Evolutionary conservation across 305 asterid genomes (phyloP).

Genomic region (Monarda citriodora): DNA sequence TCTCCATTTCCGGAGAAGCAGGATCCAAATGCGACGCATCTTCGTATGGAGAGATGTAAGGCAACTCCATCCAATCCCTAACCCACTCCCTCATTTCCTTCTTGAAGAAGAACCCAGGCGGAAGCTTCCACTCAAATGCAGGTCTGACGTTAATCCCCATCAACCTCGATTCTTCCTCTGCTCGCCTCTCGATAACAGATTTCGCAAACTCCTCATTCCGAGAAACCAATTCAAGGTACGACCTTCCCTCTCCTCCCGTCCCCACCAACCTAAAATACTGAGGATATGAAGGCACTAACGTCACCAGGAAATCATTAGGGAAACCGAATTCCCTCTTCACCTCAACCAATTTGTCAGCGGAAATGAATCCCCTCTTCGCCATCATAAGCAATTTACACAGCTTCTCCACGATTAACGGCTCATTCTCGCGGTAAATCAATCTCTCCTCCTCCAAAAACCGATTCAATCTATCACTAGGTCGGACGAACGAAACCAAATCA

Average conservation of each 20-base stretch:
- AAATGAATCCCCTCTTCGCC: slow-evolving; percentile 64
- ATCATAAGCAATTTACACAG: slow-evolving; percentile 89
- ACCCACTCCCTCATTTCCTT: slow-evolving; percentile 98
- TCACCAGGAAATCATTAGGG: slow-evolving; percentile 76
- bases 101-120: slow-evolving; percentile 68
- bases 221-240: slow-evolving; percentile 67
- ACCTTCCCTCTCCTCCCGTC: slow-evolving; percentile 78
- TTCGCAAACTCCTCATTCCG: slow-evolving; percentile 62
- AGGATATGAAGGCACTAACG: slow-evolving; percentile 68
- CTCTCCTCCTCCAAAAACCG: slow-evolving; percentile 67
- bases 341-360: slow-evolving; percentile 78
- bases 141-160: slow-evolving; percentile 76
- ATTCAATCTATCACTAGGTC: slow-evolving; percentile 56
- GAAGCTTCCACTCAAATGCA: slow-evolving; percentile 75
- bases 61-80: slow-evolving; percentile 91
- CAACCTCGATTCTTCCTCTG: slow-evolving; percentile 78
- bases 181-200: slow-evolving; percentile 74
- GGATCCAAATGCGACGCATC: slow-evolving; percentile 55
- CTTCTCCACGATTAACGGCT: slow-evolving; percentile 60
- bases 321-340: slow-evolving; percentile 97
- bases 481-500: slow-evolving; percentile 53
- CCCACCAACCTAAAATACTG: slow-evolving; percentile 66
- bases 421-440: slow-evolving; percentile 48
- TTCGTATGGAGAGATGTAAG: slow-evolving; percentile 83
- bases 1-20: slow-evolving; percentile 55